These are phyloP conservation scores for Leishmania mexicana DNA, from an alignment of 208 protist genomes.

Conservation along the genomic window DNA sequence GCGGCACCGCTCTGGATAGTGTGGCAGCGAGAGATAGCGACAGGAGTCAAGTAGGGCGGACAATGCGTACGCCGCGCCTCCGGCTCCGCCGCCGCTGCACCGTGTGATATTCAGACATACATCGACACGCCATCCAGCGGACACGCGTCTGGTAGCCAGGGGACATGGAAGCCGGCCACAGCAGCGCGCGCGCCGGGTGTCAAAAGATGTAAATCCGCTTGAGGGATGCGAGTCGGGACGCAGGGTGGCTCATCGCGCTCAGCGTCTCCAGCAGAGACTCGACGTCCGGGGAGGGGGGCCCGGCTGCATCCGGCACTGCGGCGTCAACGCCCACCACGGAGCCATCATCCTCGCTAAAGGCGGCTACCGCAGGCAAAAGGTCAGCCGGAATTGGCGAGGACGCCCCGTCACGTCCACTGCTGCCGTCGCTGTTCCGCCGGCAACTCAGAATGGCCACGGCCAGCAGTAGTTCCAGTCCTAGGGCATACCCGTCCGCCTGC, in stretches of 20 bases:
- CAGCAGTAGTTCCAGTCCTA: slow-evolving; percentile 37
- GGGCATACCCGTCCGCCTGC: slow-evolving; percentile 27
- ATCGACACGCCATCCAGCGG: neutral
- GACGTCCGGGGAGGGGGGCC: neutral
- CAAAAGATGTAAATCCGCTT: slow-evolving; percentile 27
- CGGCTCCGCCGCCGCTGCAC: neutral
- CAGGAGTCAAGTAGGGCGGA: neutral
- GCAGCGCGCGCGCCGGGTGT: neutral
- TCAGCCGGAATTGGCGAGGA: neutral
- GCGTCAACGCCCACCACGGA: neutral
- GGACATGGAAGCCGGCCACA: neutral
- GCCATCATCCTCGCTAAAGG: slow-evolving; percentile 11
- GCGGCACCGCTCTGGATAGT: neutral
- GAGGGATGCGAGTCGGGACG: slow-evolving; percentile 15
- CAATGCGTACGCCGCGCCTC: neutral
- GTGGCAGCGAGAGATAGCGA: neutral
- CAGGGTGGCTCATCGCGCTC: slow-evolving; percentile 17
- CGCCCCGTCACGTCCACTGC: neutral
- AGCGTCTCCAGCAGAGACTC: slow-evolving; percentile 19
- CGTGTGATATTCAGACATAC: neutral
- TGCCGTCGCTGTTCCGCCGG: neutral
- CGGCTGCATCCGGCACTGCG: neutral
- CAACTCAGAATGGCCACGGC: slow-evolving; percentile 30
- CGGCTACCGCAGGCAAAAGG: neutral
- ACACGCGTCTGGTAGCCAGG: neutral